Evolutionary conservation across 306 rosid genomes (phyloP), one percentile per base, ranked within the genome.

Genomic region (Cucurbita argyrosperma): DNA sequence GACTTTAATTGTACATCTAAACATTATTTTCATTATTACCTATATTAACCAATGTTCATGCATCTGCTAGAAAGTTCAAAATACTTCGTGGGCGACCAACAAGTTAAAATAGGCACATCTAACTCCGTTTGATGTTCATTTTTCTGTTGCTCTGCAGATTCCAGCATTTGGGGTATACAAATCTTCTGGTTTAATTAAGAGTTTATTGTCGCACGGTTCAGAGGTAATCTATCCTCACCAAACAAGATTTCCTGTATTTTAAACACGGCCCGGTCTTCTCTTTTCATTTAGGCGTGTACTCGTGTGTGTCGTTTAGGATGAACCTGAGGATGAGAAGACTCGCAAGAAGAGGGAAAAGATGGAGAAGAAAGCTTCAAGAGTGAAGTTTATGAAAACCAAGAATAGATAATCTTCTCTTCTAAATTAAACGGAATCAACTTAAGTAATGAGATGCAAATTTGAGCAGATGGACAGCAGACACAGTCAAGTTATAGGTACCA

Each of bases 301-400:
- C 51, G 7, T 76, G 50, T 76, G 50, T 78, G 64, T 74, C 52
- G 67, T 76, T 37, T 71, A 94, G 99, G 99, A 86, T 53, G 80
- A 81, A 9, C 16, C 71, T 10, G 99, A 94, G 85, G 99, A 94
- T 76, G 98, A 94, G 54, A 94, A 89, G 82, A 79, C 91, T 47
- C 95, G 96, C 62, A 94, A 87, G 86, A 94, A 94, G 85, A 84
- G 98, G 77, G 97, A 94, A 80, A 94, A 94, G 86, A 79, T 89
- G 96, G 97, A 94, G 86, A 94, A 80, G 88, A 91, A 84, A 84
- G 97, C 96, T 35, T 88, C 97, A 10, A 85, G 96, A 78, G 77
- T 78, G 49, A 92, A 94, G 85, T 82, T 88, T 74, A 84, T 80
- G 78, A 94, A 83, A 87, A 76, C 96, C 65, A 84, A 94, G 87